Base-by-base conservation (phyloP, 2,329 filamentous ascomycete species). In the Penicillium hesseltinei region DNA sequence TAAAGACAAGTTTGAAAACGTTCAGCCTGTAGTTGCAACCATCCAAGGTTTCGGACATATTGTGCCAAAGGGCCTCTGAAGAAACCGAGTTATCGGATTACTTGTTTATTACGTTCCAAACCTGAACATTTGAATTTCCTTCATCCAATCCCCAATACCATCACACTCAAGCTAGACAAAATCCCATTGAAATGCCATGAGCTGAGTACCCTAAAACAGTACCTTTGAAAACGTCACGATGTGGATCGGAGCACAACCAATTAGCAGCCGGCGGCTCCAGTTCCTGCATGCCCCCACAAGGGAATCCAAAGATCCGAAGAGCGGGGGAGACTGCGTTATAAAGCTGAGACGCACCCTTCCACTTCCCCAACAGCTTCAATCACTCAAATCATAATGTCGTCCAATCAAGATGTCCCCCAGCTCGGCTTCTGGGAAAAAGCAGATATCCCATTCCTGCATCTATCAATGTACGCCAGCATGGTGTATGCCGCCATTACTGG, bases 341-440 rank as follows among this genome's bases (percentile, higher is more conserved):
- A 50, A 40, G 17, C 5, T 4, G 31, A 13, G 17, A 21, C 23
- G 31, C n/a, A 27, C 9, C 33, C 7, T 17, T 10, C 11, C 36
- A 15, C n/a, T 21, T 7, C 23, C 19, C 17, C 9, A 10, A 7
- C 17, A 36, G 11, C 29, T 40, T 43, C 4, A 33, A 48, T 43
- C 17, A 29, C 29, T 25, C 17, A 23, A 21, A 10, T 23, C 31
- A 43, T 27, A 54, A 50, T 55, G 53, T 21, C 52, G 5, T 21
- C 46, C 9, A 56, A 43, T n/a, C n/a, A 38, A 5, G 51, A 66
- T 62, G 61, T 55, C 39, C 56, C 65, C 47, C 61, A 67, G 27
- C 66, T 76, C 50, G 70, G 72, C 21, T 50, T 75, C 21, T 68
- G 66, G 61, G 74, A 77, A 61, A 75, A 69, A 51, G 61, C 66